Base-by-base conservation (phyloP, 2,329 filamentous ascomycete species). In the Claviceps pazoutovae region DNA sequence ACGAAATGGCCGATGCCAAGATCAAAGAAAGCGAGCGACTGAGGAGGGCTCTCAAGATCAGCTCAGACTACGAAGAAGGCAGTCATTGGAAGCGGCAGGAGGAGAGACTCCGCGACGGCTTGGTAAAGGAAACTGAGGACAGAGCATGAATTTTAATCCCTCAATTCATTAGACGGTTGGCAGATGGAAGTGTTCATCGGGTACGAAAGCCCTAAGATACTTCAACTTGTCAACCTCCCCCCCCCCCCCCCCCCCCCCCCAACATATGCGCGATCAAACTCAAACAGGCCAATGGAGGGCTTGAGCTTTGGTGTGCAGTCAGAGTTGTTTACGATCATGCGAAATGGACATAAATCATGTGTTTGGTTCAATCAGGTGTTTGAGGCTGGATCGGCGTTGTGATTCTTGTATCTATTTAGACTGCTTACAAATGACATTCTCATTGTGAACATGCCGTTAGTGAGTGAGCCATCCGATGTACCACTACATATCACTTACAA, bases 1-100 rank as follows among this genome's bases (percentile, higher is more conserved):
- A 98, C 71, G 93, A 97, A 70, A 76, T 95, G 66, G 93, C 93
- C 17, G 86, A 93, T 62, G 93, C 91, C 54, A 98, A 98, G 77
- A 91, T 95, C 59, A 85, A 88, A 66, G 93, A 98, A 75, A 95
- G 85, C 67, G 90, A 97, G 70, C 79, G 86, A 60, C 72, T 98
- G 65, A 74, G 91, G 57, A 86, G 76, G 67, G 93, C 93, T 7
- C 74, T 98, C 58, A 90, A 89, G 48, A 95, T 97, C 61, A 83
- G 83, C 63, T 83, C 84, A 63, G 78, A 91, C 65, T 93, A 93
- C 61, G 83, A 91, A 63, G 88, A 94, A 66, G 89, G 88, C 5
- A 79, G 83, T 48, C 86, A 95, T 66, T 93, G 88, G 86, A 83
- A 80, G 70, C 83, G 80, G 56, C 86, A 94, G 65, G 88, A 93